Percentiles rank a stretch among this genome's conserved stretches.
Conservation (phyloP, 1,139 yeast genomes). For the Geotrichum aggregatum region DNA sequence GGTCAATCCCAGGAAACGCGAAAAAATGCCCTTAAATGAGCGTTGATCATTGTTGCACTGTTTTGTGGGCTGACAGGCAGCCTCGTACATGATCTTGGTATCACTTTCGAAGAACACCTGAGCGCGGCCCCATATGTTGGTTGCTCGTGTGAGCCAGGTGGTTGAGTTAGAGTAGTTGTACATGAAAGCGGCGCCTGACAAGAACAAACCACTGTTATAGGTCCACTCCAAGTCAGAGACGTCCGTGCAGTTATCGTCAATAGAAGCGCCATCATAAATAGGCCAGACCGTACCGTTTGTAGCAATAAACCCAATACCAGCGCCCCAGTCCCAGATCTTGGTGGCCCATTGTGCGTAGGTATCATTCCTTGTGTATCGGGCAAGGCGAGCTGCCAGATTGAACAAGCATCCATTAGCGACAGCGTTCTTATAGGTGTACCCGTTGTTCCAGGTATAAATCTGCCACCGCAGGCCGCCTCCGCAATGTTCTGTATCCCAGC, state of each 20-base stretch:
- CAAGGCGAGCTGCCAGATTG: constrained; percentile 81
- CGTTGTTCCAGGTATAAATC: constrained; percentile 90
- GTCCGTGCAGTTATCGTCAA: constrained; percentile 57
- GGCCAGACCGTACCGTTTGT: constrained; percentile 40
- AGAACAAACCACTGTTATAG: constrained; percentile 76
- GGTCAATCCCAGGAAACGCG: constrained; percentile 72
- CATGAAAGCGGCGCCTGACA: constrained; percentile 78
- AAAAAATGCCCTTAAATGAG: constrained; percentile 76
- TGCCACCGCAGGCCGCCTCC: constrained; percentile 95
- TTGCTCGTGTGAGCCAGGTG: constrained; percentile 59
- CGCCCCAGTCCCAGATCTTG: constrained; percentile 78
- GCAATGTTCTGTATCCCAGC: constrained; percentile 78
- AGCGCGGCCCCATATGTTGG: constrained; percentile 45
- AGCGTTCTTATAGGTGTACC: constrained; percentile 86
- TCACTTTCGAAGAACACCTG: constrained; percentile 54
- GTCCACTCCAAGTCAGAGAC: constrained; percentile 72
- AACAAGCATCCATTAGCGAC: constrained; percentile 89
- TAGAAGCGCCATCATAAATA: constrained; percentile 75
- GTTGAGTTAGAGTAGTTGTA: constrained; percentile 68
- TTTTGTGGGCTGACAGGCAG: constrained; percentile 65
- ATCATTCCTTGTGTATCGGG: constrained; percentile 68
- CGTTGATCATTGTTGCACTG: constrained; percentile 84
- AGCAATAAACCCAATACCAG: constrained; percentile 52
- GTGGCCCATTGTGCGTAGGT: constrained; percentile 79
- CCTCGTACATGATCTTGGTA: constrained; percentile 64